Evolutionary conservation across 306 rosid genomes (phyloP).

Genomic region (Ormosia semicastrata): DNA sequence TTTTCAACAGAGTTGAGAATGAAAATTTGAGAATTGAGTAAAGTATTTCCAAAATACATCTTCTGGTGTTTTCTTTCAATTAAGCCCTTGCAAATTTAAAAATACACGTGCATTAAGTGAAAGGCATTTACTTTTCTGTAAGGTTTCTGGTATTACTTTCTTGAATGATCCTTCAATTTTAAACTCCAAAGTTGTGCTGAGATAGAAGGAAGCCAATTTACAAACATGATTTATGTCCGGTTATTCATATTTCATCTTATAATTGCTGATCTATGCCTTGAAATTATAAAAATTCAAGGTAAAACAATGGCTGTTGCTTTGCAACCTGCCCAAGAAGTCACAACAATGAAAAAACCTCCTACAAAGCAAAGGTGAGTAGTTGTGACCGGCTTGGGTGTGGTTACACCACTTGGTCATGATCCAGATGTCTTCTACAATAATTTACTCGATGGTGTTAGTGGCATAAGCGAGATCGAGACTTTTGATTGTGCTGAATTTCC

Average conservation of each 20-base stretch:
- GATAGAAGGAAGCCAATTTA: not conserved
- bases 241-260: not conserved
- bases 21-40: too few relatives aligned
- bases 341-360: constrained; percentile 60
- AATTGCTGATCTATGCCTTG: constrained; percentile 9
- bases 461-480: constrained; percentile 92
- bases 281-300: constrained; percentile 45
- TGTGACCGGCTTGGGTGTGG: constrained; percentile 96
- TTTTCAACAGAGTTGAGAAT: too few relatives aligned
- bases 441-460: constrained; percentile 92
- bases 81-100: not conserved
- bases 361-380: constrained; percentile 89
- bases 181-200: not conserved
- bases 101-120: not conserved
- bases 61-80: too few relatives aligned
- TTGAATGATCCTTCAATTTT: constrained; percentile 4
- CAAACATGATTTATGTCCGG: not conserved
- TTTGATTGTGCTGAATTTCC: constrained; percentile 95
- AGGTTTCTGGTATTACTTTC: constrained; percentile 5
- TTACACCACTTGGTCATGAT: constrained; percentile 91
- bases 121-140: not conserved
- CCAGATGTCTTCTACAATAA: constrained; percentile 83
- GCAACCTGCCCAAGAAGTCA: constrained; percentile 71
- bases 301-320: constrained; percentile 74
- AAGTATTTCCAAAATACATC: too few relatives aligned